Percentiles rank a stretch among this genome's conserved stretches.
Evolutionary conservation across 1,139 yeast genomes (phyloP).

Genomic region (Debaryomycetaceae sp.): DNA sequence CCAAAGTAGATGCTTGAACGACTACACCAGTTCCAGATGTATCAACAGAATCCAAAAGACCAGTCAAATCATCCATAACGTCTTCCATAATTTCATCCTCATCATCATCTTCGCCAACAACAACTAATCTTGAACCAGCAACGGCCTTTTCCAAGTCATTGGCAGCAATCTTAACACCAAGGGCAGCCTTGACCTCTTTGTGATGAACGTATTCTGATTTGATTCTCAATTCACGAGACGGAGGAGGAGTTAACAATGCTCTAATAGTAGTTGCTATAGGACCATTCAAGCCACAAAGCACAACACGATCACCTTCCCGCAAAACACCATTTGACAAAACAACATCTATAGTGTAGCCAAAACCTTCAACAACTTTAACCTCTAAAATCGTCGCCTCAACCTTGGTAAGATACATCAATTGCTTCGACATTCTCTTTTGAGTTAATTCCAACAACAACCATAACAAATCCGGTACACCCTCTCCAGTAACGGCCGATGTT

Average conservation of each 20-base stretch:
- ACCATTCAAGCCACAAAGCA: conserved; percentile 96
- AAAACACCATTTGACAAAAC: conserved; percentile 92
- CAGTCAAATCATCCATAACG: conserved; percentile 97
- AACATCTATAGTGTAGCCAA: conserved; percentile 98
- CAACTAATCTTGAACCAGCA: conserved; percentile 94
- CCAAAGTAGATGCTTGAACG: conserved; percentile 97
- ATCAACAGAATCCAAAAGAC: conserved; percentile 91
- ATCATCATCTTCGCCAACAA: conserved; percentile 96
- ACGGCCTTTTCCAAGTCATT: conserved; percentile 97
- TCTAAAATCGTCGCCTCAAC: conserved; percentile 96
- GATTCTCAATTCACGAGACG: conserved; percentile 91
- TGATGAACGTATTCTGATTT: conserved; percentile 93
- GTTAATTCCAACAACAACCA: conserved; percentile 94
- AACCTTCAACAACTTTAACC: conserved; percentile 98
- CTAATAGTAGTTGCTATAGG: conserved; percentile 97
- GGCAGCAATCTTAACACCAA: conserved; percentile 98
- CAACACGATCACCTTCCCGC: conserved; percentile 92
- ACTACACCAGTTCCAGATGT: conserved; percentile 94
- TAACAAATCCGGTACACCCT: conserved; percentile 98
- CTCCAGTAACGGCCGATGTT: conserved; percentile 98
- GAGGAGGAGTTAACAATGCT: conserved; percentile 96
- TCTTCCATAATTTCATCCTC: conserved; percentile 98
- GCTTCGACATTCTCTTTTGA: conserved; percentile 98
- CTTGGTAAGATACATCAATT: conserved; percentile 90
- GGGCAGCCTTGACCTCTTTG: conserved; percentile 97